phyloP scores from a whole-genome alignment of 441 rosid genomes.

The Erodium moschatum region DNA sequence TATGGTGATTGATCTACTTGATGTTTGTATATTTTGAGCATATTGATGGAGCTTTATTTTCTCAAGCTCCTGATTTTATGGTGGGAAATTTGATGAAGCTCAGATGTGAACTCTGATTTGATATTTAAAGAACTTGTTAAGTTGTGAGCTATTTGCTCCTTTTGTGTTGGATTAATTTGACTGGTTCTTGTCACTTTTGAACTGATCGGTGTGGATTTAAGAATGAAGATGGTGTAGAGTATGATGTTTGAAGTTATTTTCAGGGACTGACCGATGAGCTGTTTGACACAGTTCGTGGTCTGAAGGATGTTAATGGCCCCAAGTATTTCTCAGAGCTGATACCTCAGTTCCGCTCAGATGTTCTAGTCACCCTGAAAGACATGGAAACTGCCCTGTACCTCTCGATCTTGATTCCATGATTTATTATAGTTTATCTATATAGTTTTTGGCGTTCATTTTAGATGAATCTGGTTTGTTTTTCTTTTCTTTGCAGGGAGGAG shows the following conservation, averaged over 20 bases:
- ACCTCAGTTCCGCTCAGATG: conserved; percentile 15
- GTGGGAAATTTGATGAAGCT: no score
- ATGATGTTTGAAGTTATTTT: background rate
- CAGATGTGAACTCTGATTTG: no score
- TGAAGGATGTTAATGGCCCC: conserved; percentile 21
- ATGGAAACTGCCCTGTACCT: conserved; percentile 15
- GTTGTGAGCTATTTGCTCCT: no score
- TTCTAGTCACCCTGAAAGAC: conserved; percentile 12
- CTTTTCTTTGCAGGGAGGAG: conserved; percentile 15
- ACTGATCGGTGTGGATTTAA: no score
- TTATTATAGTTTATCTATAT: background rate
- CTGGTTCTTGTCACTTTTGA: background rate
- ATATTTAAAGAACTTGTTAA: no score
- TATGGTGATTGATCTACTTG: no score
- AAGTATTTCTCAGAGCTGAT: conserved; percentile 17
- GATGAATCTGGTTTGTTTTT: background rate
- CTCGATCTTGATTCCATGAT: background rate
- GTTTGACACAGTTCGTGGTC: background rate
- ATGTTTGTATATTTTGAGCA: no score
- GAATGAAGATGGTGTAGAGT: no score
- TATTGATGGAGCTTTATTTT: no score
- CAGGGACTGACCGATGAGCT: conserved; percentile 22
- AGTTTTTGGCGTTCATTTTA: background rate
- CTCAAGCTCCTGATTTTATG: no score
- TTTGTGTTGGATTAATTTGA: background rate